Evolutionary conservation across 129 eudicot species (phyloP), one percentile per base, ranked within the genome.

Genomic region (Flaveria brownii): DNA sequence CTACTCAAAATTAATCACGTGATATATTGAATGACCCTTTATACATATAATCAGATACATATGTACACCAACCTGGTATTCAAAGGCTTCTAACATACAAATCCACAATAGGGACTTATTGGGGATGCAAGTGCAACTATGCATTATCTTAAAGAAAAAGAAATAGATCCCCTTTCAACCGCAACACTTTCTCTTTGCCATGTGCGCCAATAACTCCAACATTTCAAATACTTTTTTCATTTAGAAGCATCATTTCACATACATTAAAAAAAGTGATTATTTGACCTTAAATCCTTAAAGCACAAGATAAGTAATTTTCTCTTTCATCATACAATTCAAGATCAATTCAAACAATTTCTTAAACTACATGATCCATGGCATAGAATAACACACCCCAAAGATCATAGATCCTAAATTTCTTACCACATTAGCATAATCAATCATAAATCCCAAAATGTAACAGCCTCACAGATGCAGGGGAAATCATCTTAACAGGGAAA

Each of bases 401-500:
- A 4, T 42, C 66, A 57, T 25, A 74, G 9, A 4, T 61, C 60
- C 60, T 25, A 46, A 74, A 60, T 25, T 43, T 15, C 15, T 59
- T 60, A 61, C 45, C 16, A 64, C 20, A 42, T 74, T 42, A 70
- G 61, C 36, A 61, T 43, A n/a, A 62, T 51, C 73, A 51, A 76
- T 51, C 18, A 65, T 26, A 65, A 39, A 50, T 26, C 17, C 72
- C 72, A 20, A 11, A 15, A 30, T 25, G 3, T 36, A 30, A 54
- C 18, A 64, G 13, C 11, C 17, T 20, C 14, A 28, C 10, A 64
- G 51, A 65, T 65, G 36, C 11, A 76, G 51, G 11, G 51, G 22
- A 14, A 20, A 52, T 36, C 51, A 76, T 36, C 0, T 51, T 33
- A 51, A 51, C 30, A 46, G 26, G 41, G 68, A n/a, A 56, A 73